Base-by-base conservation (phyloP, 2,329 filamentous ascomycete species). In the Aspergillus alliaceus region DNA sequence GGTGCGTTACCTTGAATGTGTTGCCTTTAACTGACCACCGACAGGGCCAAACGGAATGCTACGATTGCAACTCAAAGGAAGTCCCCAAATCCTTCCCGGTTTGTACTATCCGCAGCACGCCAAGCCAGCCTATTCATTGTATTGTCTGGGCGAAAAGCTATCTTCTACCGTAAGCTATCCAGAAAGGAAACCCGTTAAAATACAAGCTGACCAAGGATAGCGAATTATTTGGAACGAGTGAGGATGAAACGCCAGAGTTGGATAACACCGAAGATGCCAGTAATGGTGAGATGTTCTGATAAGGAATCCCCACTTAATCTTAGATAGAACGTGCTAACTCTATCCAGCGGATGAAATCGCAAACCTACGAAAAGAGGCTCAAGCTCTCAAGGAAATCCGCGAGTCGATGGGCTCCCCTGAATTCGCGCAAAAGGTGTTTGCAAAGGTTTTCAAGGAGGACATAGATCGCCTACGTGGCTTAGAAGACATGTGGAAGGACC, bases 71-170 rank as follows among this genome's bases (percentile, higher is more conserved):
- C 14, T 84, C 87, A 2, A 99, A 99, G 75, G 90, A 93, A 59
- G 86, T 89, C 1, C 93, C 93, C 6, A 98, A 96, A 73, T 90
- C 89, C 1, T 98, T 96, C 69, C 93, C 95, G 1, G 93, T 98
- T 40, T 99, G 95, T 78, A 99, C 95, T 1, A 98, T 99, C 67
- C 86, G 95, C 72, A 97, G 91, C 73, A 99, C 93, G 0, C 95
- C 95, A 0, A 96, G 90, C 63, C 93, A 98, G 68, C 91, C 93
- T 0, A 98, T 99, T 42, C 95, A 99, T 76, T 98, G 95, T 78
- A 99, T 99, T 60, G 93, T 99, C 2, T 99, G 95, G 95, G 93
- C 86, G 20, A 99, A 98, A 78, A 96, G 92, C 72, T 99, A 98
- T 73, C 82, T 99, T 8, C 84, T 99, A 59, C 95, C 91, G 82